Base-by-base conservation (phyloP, 768 basidiomycete genomes). In the Sarcodon aspratus region DNA sequence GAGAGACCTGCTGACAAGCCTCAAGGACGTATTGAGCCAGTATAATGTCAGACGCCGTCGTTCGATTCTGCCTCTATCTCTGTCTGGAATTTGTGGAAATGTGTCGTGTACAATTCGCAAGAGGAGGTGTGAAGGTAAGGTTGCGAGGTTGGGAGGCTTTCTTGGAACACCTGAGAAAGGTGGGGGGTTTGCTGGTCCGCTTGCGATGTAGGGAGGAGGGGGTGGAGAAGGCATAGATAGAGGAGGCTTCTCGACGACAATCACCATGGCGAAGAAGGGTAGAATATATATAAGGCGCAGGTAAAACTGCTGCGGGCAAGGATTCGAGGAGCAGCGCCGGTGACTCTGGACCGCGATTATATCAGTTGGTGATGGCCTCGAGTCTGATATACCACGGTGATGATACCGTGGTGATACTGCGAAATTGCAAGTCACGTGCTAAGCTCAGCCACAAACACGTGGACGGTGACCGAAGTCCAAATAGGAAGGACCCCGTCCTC, bases 71-170 rank as follows among this genome's bases (percentile, higher is more conserved):
- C 63, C 60, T 36, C 63, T 57, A 13, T 69, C 67, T 45, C 71
- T 59, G 55, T 71, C 66, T n/a, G 63, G 50, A 9, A 62, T 59
- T 46, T 68, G 69, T 1, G 82, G 78, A 57, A 89, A 85, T 2
- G 76, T 75, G 54, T 69, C 63, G 59, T 84, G 76, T 4, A 91
- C 75, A 46, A 88, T 74, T 45, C 81, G 74, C 44, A 90, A 74
- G 4, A 89, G 69, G 18, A 90, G 60, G 52, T 87, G 77, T 0
- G 80, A 55, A 0, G 85, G 80, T 0, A 86, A 57, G 0, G 65
- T 64, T 7, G 60, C 57, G 0, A 75, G 50, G 11, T 44, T 55
- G 3, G 48, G 52, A 12, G 55, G 49, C 15, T 34, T 31, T 9
- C 52, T 49, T 32, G 11, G 15, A 10, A 44, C 46, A 40, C 51